phyloP scores from a whole-genome alignment of 257 asterid species.

The Penstemon eatonii region DNA sequence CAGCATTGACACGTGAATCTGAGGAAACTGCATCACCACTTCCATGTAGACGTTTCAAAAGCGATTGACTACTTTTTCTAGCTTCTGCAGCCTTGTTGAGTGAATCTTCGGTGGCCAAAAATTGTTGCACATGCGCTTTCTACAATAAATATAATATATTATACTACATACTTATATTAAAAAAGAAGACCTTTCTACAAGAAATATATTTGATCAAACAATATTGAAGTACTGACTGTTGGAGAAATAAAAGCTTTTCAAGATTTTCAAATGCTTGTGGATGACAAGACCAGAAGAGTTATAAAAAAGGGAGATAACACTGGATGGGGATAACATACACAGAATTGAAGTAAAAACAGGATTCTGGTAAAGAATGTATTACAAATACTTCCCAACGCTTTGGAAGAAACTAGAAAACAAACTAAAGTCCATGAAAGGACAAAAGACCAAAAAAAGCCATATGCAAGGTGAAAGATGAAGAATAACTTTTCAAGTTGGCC shows the following conservation, averaged over 20 bases:
- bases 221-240: neutral
- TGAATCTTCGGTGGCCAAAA: conserved; percentile 96
- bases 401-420: conserved; percentile 15
- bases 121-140: conserved; percentile 99
- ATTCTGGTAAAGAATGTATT: conserved; percentile 1
- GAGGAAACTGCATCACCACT: conserved; percentile 74
- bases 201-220: conserved; percentile 12
- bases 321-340: conserved; percentile 20
- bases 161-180: neutral
- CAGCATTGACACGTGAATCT: conserved; percentile 57
- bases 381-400: conserved; percentile 13
- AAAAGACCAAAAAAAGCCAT: neutral
- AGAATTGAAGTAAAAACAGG: conserved; percentile 21
- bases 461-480: neutral
- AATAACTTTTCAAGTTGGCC: neutral
- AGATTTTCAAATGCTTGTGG: conserved; percentile 14
- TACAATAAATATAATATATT: conserved; percentile 30
- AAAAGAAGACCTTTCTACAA: conserved; percentile 48
- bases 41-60: conserved; percentile 87
- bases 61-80: conserved; percentile 69
- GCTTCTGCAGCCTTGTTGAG: conserved; percentile 98
- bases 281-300: conserved; percentile 9
- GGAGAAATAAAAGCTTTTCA: neutral
- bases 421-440: conserved; percentile 13
- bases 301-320: neutral